Evolutionary conservation across 148 eudicot species (phyloP).

Genomic region (Rhododendron griersonianum): DNA sequence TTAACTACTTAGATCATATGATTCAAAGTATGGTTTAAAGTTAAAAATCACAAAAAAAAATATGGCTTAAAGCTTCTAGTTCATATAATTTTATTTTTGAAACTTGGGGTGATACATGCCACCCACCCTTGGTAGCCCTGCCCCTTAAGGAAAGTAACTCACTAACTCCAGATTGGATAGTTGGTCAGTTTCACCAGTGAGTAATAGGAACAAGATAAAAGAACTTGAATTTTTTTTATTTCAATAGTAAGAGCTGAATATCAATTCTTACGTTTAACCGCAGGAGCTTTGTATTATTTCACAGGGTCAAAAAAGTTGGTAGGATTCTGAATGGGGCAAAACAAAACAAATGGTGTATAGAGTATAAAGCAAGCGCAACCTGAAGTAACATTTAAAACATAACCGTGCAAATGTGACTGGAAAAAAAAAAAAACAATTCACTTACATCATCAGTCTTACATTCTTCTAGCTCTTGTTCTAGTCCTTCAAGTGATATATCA

Average conservation of each 20-base stretch:
- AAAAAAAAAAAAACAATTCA: background rate
- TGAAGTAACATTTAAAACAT: background rate
- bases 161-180: background rate
- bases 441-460: conserved; percentile 85
- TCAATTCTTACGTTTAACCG: background rate
- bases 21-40: background rate
- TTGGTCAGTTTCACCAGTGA: background rate
- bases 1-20: background rate
- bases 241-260: background rate
- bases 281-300: background rate
- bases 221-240: background rate
- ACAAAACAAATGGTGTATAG: background rate
- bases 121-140: background rate
- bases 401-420: background rate
- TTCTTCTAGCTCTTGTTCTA: conserved; percentile 90
- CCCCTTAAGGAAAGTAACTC: background rate
- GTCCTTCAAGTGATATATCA: conserved; percentile 89
- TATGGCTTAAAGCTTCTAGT: background rate
- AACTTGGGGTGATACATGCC: background rate
- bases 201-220: background rate
- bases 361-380: background rate
- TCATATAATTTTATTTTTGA: background rate
- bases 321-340: background rate
- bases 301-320: background rate
- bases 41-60: background rate